Percentiles rank a stretch among this genome's conserved stretches.
These are phyloP conservation scores for Claviceps monticola DNA, from an alignment of 2,329 filamentous ascomycete species.

Conservation along the genomic window DNA sequence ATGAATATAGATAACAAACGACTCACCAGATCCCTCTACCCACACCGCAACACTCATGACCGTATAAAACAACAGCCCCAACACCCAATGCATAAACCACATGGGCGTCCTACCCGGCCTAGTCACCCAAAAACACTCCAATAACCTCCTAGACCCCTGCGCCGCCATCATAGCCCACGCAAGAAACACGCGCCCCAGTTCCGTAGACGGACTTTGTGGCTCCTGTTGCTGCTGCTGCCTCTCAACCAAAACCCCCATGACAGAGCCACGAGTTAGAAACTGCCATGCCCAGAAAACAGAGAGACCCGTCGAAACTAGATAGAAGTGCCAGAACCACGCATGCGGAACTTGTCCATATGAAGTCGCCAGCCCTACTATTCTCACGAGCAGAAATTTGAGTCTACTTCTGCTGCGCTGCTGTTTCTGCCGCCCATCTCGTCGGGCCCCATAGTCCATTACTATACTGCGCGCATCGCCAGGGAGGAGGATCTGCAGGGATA, in stretches of 20 bases:
- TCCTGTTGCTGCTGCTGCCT: slow-evolving; percentile 15
- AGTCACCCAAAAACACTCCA: slow-evolving; percentile 54
- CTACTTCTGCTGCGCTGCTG: neutral
- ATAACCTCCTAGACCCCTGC: slow-evolving; percentile 62
- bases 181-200: slow-evolving; percentile 45
- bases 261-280: slow-evolving; percentile 37
- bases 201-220: slow-evolving; percentile 27
- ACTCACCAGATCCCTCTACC: slow-evolving; percentile 65
- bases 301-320: slow-evolving; percentile 53
- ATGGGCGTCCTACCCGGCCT: slow-evolving; percentile 57
- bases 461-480: slow-evolving; percentile 30
- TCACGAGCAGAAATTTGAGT: neutral
- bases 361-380: slow-evolving; percentile 6
- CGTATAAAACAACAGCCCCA: slow-evolving; percentile 69
- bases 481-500: slow-evolving; percentile 28
- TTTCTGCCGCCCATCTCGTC: slow-evolving; percentile 13
- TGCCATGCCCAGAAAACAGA: slow-evolving; percentile 65
- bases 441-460: slow-evolving; percentile 38
- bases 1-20: neutral
- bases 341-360: slow-evolving; percentile 55
- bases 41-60: slow-evolving; percentile 63
- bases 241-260: slow-evolving; percentile 35
- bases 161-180: slow-evolving; percentile 60
- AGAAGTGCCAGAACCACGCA: slow-evolving; percentile 82
- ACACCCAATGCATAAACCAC: slow-evolving; percentile 71